A percentile compares a stretch with the other conserved stretches of the same genome.
phyloP scores from a whole-genome alignment of 176 grass and related monocot species.

The Musa troglodytarum region DNA sequence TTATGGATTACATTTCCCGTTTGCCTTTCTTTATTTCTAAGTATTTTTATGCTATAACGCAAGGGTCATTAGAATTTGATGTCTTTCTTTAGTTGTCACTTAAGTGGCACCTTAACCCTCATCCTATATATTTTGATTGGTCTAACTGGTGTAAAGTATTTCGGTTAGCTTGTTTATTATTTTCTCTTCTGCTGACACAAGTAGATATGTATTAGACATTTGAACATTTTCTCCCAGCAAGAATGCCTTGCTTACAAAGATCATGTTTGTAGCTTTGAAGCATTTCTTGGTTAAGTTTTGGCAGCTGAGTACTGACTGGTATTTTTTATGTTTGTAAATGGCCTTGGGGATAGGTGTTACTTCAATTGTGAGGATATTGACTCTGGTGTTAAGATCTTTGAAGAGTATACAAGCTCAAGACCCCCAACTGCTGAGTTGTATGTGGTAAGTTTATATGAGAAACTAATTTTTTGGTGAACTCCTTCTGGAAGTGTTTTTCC shows the following conservation, averaged over 20 bases:
- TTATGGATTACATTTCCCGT: too few species aligned
- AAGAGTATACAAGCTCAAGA: conserved; percentile 64
- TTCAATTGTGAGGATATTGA: conserved; percentile 78
- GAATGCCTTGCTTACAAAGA: too few species aligned
- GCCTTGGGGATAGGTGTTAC: conserved; percentile 59
- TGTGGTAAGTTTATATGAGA: conserved; percentile 46
- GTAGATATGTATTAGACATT: background rate
- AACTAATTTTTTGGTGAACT: background rate
- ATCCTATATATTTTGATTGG: too few species aligned
- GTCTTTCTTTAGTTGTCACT: too few species aligned
- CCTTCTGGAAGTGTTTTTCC: background rate
- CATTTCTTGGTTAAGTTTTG: too few species aligned
- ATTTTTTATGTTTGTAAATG: conserved; percentile 18
- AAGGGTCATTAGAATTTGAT: too few species aligned
- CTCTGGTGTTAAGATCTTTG: conserved; percentile 92
- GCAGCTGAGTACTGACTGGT: too few species aligned
- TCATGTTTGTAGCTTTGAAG: too few species aligned
- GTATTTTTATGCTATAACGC: too few species aligned
- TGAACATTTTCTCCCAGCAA: background rate
- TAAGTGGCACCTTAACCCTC: too few species aligned
- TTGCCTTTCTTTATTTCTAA: too few species aligned
- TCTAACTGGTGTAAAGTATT: background rate
- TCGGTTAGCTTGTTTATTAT: background rate
- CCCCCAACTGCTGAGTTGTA: conserved; percentile 52
- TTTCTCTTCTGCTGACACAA: background rate